These are phyloP conservation scores for Coleophoma crateriformis DNA, from an alignment of 2,329 filamentous ascomycete genomes.

Conservation along the genomic window DNA sequence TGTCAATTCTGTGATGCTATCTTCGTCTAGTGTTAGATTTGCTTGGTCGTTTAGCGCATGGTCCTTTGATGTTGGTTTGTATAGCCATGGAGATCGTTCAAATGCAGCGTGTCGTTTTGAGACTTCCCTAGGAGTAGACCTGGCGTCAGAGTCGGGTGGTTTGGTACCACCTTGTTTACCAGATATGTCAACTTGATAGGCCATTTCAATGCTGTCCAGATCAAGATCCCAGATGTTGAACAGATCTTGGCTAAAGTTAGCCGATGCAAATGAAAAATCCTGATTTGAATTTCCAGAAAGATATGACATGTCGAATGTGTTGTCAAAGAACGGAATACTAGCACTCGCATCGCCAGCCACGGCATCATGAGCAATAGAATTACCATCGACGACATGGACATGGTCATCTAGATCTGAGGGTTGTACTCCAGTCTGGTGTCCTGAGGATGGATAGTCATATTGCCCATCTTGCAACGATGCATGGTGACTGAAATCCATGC, in stretches of 20 bases:
- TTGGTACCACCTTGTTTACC: neutral
- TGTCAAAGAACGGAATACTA: neutral
- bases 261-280: neutral
- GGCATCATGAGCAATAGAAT: neutral
- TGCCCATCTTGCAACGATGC: neutral
- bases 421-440: neutral
- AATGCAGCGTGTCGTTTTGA: constrained; percentile 14
- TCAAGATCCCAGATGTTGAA: constrained; percentile 10
- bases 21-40: constrained; percentile 12
- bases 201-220: constrained; percentile 5
- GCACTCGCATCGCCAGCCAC: neutral
- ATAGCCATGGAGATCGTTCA: constrained; percentile 15
- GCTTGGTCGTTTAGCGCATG: constrained; percentile 8
- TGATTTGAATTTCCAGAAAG: neutral
- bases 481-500: neutral
- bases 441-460: neutral
- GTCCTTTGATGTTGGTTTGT: constrained; percentile 10
- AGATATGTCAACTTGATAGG: neutral
- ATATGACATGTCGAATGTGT: neutral
- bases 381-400: neutral
- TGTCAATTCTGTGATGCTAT: constrained; percentile 11
- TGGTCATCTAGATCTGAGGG: neutral
- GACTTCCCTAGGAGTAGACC: neutral
- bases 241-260: constrained; percentile 6
- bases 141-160: neutral